Percentiles rank a stretch among this genome's conserved stretches.
Evolutionary conservation across 2,329 filamentous ascomycete genomes (phyloP).

Genomic region (Herpotrichia juniperi): DNA sequence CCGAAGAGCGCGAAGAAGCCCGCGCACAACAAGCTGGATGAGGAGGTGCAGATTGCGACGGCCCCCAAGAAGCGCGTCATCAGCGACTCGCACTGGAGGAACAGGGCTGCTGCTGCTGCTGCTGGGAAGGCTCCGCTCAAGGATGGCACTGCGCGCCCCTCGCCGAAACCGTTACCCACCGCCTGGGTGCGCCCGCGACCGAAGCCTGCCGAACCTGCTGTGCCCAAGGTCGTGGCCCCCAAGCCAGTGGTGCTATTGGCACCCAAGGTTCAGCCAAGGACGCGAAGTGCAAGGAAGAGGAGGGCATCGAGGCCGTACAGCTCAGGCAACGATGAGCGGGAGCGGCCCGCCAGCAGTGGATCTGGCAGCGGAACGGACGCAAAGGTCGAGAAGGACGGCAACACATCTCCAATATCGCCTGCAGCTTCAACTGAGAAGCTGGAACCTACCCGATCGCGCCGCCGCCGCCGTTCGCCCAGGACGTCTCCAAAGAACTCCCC

Average conservation of each 20-base stretch:
- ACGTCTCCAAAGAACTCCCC: conserved; percentile 38
- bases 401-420: conserved; percentile 24
- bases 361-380: conserved; percentile 33
- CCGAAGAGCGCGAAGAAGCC: conserved; percentile 40
- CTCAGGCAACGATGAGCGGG: conserved; percentile 37
- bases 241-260: conserved; percentile 33
- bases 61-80: conserved; percentile 90
- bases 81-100: conserved; percentile 87
- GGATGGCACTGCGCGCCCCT: conserved; percentile 29
- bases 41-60: conserved; percentile 57
- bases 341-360: conserved; percentile 39
- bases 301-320: conserved; percentile 38
- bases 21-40: conserved; percentile 47
- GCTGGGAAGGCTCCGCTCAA: conserved; percentile 38
- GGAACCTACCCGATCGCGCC: conserved; percentile 32
- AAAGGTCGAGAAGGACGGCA: conserved; percentile 25
- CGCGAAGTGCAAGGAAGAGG: conserved; percentile 25
- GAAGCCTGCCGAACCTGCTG: too few species aligned
- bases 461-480: conserved; percentile 31
- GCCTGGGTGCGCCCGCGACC: conserved; percentile 48
- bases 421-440: conserved; percentile 19
- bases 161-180: conserved; percentile 43
- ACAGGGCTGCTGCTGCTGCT: conserved; percentile 49
- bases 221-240: conserved; percentile 22
- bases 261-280: conserved; percentile 32